Conservation (phyloP, 1,139 yeast genomes). For the Pichia sp. region DNA sequence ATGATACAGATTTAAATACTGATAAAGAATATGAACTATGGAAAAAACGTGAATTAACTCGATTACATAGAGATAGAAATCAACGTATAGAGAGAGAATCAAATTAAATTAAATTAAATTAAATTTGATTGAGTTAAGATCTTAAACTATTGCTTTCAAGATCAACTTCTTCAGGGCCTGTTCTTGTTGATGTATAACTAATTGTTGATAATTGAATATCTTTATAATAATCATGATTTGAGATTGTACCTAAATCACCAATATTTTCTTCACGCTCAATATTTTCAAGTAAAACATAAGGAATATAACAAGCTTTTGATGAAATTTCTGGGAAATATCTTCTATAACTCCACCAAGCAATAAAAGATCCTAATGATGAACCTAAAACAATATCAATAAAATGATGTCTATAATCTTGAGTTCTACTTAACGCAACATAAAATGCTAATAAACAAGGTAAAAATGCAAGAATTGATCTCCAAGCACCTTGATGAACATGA, state of each 20-base stretch:
- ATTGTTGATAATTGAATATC: slow-evolving; percentile 10
- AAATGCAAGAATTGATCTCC: slow-evolving; percentile 32
- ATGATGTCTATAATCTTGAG: slow-evolving; percentile 75
- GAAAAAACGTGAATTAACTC: slow-evolving; percentile 11
- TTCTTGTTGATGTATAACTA: slow-evolving; percentile 10
- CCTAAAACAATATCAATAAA: slow-evolving; percentile 64
- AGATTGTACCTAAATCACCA: neutral
- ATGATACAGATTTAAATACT: slow-evolving; percentile 7
- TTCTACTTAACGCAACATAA: slow-evolving; percentile 53
- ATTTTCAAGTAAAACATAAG: slow-evolving; percentile 19
- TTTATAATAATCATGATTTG: slow-evolving; percentile 13
- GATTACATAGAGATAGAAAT: slow-evolving; percentile 12
- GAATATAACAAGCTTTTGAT: slow-evolving; percentile 26
- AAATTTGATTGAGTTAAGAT: too few species aligned
- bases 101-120: neutral
- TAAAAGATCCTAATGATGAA: slow-evolving; percentile 39
- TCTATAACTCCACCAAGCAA: slow-evolving; percentile 45
- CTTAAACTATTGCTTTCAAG: too few species aligned
- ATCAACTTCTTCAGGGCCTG: slow-evolving; percentile 2
- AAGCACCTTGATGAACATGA: slow-evolving; percentile 32
- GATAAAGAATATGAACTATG: slow-evolving; percentile 3
- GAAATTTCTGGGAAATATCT: slow-evolving; percentile 34
- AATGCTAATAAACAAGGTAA: slow-evolving; percentile 39
- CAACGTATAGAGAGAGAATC: slow-evolving; percentile 8
- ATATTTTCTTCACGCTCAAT: neutral